Evolutionary conservation across 2,329 filamentous ascomycete genomes (phyloP), one percentile per base, ranked within the genome.

Genomic region (Knufia petricola): DNA sequence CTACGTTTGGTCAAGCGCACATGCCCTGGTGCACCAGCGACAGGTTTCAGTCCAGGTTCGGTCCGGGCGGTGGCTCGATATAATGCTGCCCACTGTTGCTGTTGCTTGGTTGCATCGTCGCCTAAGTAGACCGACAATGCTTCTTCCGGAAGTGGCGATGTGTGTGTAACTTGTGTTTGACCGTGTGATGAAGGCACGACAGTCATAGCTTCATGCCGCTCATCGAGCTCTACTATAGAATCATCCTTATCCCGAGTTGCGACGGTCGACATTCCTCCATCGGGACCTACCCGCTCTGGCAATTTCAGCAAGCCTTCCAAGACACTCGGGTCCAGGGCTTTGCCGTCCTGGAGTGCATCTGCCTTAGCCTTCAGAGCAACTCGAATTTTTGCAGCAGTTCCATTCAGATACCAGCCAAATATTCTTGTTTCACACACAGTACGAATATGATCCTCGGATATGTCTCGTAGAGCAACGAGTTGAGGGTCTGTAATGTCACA

Each of bases 281-380:
- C 42, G 23, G n/a, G 30, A 49, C 48, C 20, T 12, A 51, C 23
- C 8, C 32, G 24, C 10, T 66, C 64, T 12, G 69, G 69, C 20
- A 73, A 58, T 1, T 48, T 50, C 36, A 69, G 40, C 4, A 74
- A 59, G 8, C 59, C 59, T 34, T 50, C 50, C 48, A 68, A 69
- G 3, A 66, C 64, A 4, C 51, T 52, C 23, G 70, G 64, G 19
- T 63, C 58, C 0, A 63, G 56, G 1, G 53, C 47, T 3, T 56
- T 55, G 4, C 64, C 63, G 3, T 66, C 63, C 8, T 79, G 74
- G 40, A 88, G 76, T 1, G 78, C 76, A 9, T 81, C 74, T 60
- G 95, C 81, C 67, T 94, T 95, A 42, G 82, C 81, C 61, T 88
- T 87, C 82, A 95, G 89, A 55, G 94, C 82, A 2, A 84, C 81